Percentiles rank a stretch among this genome's conserved stretches.
These are phyloP conservation scores for Staphylotrichum tortipilum DNA, from an alignment of 495 filamentous ascomycete species.

Conservation along the genomic window DNA sequence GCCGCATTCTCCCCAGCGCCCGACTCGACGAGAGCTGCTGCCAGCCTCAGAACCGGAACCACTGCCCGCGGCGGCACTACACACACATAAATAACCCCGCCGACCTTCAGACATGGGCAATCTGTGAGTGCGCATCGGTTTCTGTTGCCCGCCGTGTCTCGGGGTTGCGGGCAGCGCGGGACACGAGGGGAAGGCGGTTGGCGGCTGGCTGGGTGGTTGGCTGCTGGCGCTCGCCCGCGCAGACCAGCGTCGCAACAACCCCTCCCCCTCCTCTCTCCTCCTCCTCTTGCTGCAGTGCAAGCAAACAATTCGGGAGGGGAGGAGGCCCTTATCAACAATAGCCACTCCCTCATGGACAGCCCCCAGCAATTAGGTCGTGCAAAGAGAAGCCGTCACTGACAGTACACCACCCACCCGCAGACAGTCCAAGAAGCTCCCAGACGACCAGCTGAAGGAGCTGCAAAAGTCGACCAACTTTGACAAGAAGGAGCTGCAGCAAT, in stretches of 20 bases:
- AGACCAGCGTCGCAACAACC: too few species aligned
- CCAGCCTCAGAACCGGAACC: neutral
- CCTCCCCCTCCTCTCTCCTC: too few species aligned
- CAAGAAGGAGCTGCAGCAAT: slow-evolving; percentile 99
- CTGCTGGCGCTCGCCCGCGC: too few species aligned
- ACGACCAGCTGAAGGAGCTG: slow-evolving; percentile 87
- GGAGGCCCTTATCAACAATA: too few species aligned
- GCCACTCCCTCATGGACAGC: too few species aligned
- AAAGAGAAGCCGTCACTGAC: slow-evolving; percentile 3
- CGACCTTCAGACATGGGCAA: slow-evolving; percentile 9
- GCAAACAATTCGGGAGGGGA: too few species aligned
- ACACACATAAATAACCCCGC: neutral
- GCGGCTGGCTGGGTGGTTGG: neutral
- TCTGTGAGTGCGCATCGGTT: slow-evolving; percentile 6
- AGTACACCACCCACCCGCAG: slow-evolving; percentile 31
- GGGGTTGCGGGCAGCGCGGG: neutral
- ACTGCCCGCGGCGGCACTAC: slow-evolving; percentile 3
- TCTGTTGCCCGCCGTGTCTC: neutral
- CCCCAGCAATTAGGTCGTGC: too few species aligned
- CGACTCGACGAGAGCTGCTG: too few species aligned
- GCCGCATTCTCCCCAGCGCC: too few species aligned
- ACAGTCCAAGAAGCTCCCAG: slow-evolving; percentile 94
- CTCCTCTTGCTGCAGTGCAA: too few species aligned
- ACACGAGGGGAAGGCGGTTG: neutral
- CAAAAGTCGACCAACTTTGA: slow-evolving; percentile 97